Base-by-base conservation (phyloP, 495 filamentous ascomycete species). In the Daldinia childiae region DNA sequence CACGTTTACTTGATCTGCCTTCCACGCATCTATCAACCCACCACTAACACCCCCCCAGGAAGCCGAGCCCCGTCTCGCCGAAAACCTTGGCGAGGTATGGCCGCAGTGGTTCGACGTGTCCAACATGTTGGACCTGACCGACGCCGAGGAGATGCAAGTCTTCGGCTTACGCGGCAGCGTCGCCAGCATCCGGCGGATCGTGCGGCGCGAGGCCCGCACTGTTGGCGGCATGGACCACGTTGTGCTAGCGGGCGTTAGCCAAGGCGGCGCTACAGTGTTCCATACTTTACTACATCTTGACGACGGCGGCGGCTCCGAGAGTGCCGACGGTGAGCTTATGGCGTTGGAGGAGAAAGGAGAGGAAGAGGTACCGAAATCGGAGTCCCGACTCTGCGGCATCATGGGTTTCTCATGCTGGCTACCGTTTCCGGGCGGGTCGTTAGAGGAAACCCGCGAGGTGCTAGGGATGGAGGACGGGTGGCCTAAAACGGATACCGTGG, bases 401-500 rank as follows among this genome's bases (percentile, higher is more conserved):
- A 65, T 89, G 66, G 87, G 85, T 5, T 84, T 90, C 77, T 84
- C 83, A 72, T 83, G 82, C 45, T 87, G 86, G 79, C 73, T 88
- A 52, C 87, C 88, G 51, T 87, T 90, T 64, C 72, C 79, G n/a
- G 79, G 78, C 0, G 61, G 77, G 52, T 56, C 66, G 48, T 59
- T 80, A 51, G 59, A 63, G 4, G 79, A 72, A 66, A 80, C 76
- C 66, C 68, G 79, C 32, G 72, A 58, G 30, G 72, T 78, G 26
- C 39, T 80, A 5, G 75, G 69, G 27, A 24, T 75, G 41, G 52
- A 63, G 30, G 73, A 56, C 24, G 66, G 17, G 7, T 29, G 52
- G 57, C 34, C 50, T 1, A 36, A 62, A 12, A 64, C 41, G 17
- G 63, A 73, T 26, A 66, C 68, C 27, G 56, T 79, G 52, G 38